A percentile compares a stretch with the other conserved stretches of the same genome.
phyloP scores from a whole-genome alignment of 495 filamentous ascomycete genomes.

The Tetracladium setigerum region DNA sequence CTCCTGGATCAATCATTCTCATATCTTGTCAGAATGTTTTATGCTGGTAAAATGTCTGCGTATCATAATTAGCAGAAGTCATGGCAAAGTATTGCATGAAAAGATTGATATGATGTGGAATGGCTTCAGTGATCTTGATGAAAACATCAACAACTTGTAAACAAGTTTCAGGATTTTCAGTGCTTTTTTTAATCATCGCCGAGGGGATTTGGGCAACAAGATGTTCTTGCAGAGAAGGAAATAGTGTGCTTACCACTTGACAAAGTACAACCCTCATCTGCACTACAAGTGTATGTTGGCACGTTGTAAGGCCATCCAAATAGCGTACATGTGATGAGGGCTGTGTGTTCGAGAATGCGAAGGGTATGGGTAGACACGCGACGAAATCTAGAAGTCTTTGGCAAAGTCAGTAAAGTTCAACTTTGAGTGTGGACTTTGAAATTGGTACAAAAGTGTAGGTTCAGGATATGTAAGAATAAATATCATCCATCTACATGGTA shows the following conservation, averaged over 20 bases:
- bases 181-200: slow-evolving; percentile 68
- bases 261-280: too few species aligned
- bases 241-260: neutral
- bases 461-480: slow-evolving; percentile 99
- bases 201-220: slow-evolving; percentile 19
- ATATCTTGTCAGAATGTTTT: too few species aligned
- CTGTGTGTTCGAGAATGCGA: neutral
- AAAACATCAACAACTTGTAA: slow-evolving; percentile 54
- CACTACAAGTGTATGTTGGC: too few species aligned
- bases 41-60: neutral
- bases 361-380: slow-evolving; percentile 1
- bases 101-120: slow-evolving; percentile 14
- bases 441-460: slow-evolving; percentile 14
- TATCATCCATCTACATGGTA: slow-evolving; percentile 71
- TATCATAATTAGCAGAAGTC: neutral
- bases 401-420: slow-evolving; percentile 2
- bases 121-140: slow-evolving; percentile 80
- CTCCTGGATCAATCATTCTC: too few species aligned
- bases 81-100: neutral
- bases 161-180: slow-evolving; percentile 72
- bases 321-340: neutral
- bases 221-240: neutral
- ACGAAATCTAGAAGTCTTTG: slow-evolving; percentile 24
- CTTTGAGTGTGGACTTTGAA: slow-evolving; percentile 4
- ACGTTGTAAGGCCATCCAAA: neutral